phyloP scores from a whole-genome alignment of 208 protist species.

The Jaenimonas drosophilae region DNA sequence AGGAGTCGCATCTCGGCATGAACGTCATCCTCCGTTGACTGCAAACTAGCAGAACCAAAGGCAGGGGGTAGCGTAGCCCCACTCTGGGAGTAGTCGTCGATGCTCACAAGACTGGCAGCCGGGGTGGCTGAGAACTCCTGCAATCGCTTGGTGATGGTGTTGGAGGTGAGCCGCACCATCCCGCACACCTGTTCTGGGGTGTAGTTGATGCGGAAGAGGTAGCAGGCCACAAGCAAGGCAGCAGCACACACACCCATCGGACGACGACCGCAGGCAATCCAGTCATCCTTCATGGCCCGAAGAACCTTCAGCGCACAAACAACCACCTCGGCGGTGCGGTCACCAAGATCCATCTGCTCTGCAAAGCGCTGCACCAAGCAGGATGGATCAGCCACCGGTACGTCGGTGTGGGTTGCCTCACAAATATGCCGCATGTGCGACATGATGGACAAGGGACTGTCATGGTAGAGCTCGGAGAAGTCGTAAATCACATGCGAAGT shows the following conservation, averaged over 20 bases:
- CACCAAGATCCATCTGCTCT: constrained; percentile 74
- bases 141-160: constrained; percentile 70
- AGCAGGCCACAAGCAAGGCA: constrained; percentile 80
- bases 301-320: constrained; percentile 85
- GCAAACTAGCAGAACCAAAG: constrained; percentile 38
- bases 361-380: constrained; percentile 82
- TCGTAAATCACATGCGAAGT: constrained; percentile 88
- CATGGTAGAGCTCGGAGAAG: constrained; percentile 50
- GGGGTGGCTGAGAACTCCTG: constrained; percentile 79
- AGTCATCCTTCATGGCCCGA: constrained; percentile 84
- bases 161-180: constrained; percentile 71
- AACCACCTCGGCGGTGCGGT: constrained; percentile 46
- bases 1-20: constrained; percentile 63
- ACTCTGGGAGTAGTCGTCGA: constrained; percentile 67
- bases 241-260: constrained; percentile 86
- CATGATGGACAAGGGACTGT: constrained; percentile 55
- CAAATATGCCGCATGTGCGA: constrained; percentile 70
- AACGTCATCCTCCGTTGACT: constrained; percentile 51
- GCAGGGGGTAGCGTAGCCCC: constrained; percentile 56
- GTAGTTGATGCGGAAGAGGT: constrained; percentile 70
- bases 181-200: constrained; percentile 82
- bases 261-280: constrained; percentile 82
- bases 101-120: constrained; percentile 52
- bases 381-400: constrained; percentile 82
- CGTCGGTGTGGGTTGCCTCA: constrained; percentile 61